phyloP scores from a whole-genome alignment of 768 basidiomycete genomes.

The Lactarius quietus region DNA sequence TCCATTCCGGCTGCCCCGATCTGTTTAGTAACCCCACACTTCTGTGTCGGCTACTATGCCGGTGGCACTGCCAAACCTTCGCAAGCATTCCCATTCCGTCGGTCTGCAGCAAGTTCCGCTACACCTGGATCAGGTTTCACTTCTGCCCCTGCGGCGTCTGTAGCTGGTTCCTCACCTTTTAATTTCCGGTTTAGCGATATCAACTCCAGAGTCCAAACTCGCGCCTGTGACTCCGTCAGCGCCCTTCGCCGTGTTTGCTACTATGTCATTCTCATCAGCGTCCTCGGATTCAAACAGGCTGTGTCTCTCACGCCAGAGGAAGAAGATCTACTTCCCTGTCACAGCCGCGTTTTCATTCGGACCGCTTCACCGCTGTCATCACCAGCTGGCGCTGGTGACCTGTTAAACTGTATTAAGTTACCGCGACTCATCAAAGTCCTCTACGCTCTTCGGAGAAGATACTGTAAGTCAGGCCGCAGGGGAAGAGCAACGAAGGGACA shows the following conservation, averaged over 20 bases:
- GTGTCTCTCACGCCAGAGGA: not conserved
- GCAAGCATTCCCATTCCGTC: constrained; percentile 34
- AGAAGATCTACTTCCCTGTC: constrained; percentile 1
- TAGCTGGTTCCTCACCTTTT: constrained; percentile 26
- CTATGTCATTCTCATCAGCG: not conserved
- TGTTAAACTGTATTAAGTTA: not conserved
- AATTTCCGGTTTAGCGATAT: constrained; percentile 1
- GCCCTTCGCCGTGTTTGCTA: constrained; percentile 1
- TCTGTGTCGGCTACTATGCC: constrained; percentile 31
- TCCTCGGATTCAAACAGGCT: not conserved
- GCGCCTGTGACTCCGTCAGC: not conserved
- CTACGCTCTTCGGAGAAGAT: constrained; percentile 10
- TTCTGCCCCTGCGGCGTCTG: constrained; percentile 17
- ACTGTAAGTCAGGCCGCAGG: not conserved
- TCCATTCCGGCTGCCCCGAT: not conserved
- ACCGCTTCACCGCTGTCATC: not conserved
- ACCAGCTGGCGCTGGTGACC: not conserved
- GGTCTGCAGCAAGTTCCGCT: constrained; percentile 30
- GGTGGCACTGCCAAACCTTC: constrained; percentile 39
- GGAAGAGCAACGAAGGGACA: constrained; percentile 8
- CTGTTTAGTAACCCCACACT: not conserved
- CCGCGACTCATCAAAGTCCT: constrained; percentile 5
- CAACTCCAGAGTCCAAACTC: constrained; percentile 10
- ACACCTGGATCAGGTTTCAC: constrained; percentile 28
- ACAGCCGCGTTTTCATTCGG: constrained; percentile 22